These are phyloP conservation scores for Venturia aucupariae DNA, from an alignment of 2,329 filamentous ascomycete species.

Conservation along the genomic window DNA sequence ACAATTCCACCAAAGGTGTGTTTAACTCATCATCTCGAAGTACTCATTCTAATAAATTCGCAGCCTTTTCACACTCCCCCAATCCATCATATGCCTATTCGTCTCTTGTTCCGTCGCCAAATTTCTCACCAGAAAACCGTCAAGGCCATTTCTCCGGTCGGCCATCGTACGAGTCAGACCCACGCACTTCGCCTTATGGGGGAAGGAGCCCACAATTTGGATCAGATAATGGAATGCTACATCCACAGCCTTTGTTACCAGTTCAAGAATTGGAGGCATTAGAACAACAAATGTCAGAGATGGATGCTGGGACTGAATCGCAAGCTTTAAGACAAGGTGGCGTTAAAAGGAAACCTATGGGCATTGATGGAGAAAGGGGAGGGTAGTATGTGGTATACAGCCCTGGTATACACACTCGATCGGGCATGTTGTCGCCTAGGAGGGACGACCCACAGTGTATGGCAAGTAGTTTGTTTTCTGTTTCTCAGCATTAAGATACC, in stretches of 20 bases:
- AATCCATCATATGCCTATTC: background rate
- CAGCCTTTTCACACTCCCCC: background rate
- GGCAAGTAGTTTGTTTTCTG: background rate
- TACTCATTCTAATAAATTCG: background rate
- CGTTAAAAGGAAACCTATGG: background rate
- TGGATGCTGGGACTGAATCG: background rate
- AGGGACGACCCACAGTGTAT: background rate
- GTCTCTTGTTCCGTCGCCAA: background rate
- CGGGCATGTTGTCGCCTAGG: background rate
- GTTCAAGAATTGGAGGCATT: background rate
- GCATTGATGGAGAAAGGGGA: background rate
- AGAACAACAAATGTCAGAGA: conserved; percentile 2
- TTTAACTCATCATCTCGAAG: background rate
- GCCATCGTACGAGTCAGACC: background rate
- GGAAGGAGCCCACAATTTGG: conserved; percentile 1
- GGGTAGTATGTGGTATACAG: background rate
- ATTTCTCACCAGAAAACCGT: background rate
- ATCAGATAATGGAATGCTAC: background rate
- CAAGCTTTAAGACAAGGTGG: background rate
- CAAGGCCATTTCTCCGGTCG: background rate
- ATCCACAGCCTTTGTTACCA: background rate
- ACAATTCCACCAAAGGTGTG: background rate
- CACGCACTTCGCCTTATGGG: background rate
- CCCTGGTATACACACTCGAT: background rate
- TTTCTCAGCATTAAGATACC: background rate